Evolutionary conservation across 441 rosid genomes (phyloP), one percentile per base, ranked within the genome.

Genomic region (Populus tomentosa): DNA sequence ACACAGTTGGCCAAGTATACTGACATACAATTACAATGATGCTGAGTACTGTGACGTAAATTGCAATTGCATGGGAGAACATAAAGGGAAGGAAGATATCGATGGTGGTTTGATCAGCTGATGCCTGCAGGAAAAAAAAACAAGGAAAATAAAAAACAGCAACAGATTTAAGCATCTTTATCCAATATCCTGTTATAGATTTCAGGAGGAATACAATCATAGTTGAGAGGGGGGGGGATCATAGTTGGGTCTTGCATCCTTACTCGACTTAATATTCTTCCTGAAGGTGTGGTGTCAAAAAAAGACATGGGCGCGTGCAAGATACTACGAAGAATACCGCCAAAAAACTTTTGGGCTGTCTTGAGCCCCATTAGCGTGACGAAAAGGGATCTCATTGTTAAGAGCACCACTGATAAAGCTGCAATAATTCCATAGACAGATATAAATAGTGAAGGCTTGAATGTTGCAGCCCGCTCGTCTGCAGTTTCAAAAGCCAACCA

Each of bases 231-330:
- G 32, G 11, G 36, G 40, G 71, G 3, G 20, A 35, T 1, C 63
- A 71, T 16, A 64, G 26, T 13, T 35, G 35, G 8, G 80, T 68
- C 14, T 56, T 67, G 46, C 35, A 33, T 74, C 71, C 89, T 84
- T 78, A 93, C 98, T 87, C 99, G 83, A 76, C 97, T 95, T 75
- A 95, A 86, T 74, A 93, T 93, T 85, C 98, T 92, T 82, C 98
- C 99, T 0, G 99, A 95, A 81, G 98, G 98, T 6, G 98, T 95
- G 69, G 99, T 93, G 78, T 95, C 99, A 46, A 95, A 95, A 75
- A 95, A 95, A 1, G 98, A 93, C 94, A 93, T 93, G 16, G 99
- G 98, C 20, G 99, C 98, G n/a, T 91, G 98, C 86, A 95, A 78
- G 82, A 95, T 86, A 76, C 98, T 92, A 40, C 74, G 80, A 78